phyloP scores from a whole-genome alignment of 2,329 filamentous ascomycete species.

The Fusarium cicatricum region DNA sequence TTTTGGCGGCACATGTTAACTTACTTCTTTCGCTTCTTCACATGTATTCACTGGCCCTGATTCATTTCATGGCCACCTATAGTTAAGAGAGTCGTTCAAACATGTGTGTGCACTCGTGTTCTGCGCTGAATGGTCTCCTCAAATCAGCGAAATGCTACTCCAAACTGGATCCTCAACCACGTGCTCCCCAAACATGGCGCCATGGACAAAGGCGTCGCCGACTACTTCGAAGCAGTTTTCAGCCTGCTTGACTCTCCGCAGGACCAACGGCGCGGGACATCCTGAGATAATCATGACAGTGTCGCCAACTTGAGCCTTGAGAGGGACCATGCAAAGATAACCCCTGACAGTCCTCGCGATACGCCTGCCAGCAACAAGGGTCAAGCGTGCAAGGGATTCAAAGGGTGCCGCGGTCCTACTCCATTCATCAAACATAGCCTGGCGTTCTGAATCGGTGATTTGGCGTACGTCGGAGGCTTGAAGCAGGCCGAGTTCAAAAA shows the following conservation, averaged over 20 bases:
- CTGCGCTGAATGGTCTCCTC: neutral
- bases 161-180: constrained; percentile 14
- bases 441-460: constrained; percentile 14
- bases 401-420: constrained; percentile 25
- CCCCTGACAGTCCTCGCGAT: constrained; percentile 30
- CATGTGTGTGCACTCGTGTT: too few species aligned
- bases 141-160: constrained; percentile 22
- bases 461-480: constrained; percentile 10
- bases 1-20: constrained; percentile 31
- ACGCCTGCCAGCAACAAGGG: constrained; percentile 23
- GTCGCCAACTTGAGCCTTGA: constrained; percentile 19
- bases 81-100: neutral
- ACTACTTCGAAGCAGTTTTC: constrained; percentile 23
- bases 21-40: constrained; percentile 28
- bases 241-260: constrained; percentile 16
- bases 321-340: constrained; percentile 32
- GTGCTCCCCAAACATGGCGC: constrained; percentile 32
- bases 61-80: constrained; percentile 15
- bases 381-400: constrained; percentile 24
- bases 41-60: constrained; percentile 30
- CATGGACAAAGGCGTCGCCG: constrained; percentile 27
- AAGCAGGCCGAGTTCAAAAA: constrained; percentile 22
- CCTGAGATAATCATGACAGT: constrained; percentile 30
- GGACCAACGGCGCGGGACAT: constrained; percentile 27
- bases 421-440: constrained; percentile 7